Evolutionary conservation across 176 grass and related monocot genomes (phyloP).

Genomic region (Musa beccarii): DNA sequence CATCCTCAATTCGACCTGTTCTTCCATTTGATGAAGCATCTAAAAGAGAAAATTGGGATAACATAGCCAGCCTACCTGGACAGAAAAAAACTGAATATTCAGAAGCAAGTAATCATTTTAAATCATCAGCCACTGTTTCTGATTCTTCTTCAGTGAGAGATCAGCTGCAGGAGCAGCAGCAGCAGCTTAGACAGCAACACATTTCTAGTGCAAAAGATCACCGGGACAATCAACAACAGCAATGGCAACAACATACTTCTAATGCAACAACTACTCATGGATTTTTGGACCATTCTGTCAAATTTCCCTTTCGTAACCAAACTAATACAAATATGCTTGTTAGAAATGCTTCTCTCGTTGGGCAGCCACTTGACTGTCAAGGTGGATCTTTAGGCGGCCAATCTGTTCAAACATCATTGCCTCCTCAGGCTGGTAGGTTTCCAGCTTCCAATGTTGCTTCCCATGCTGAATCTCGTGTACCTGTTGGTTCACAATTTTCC

Average conservation of each 20-base stretch:
- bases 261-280: slow-evolving; percentile 6
- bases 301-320: background rate
- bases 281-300: background rate
- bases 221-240: background rate
- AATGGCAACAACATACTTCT: background rate
- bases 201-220: background rate
- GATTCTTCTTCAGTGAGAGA: slow-evolving; percentile 4
- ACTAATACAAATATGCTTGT: slow-evolving; percentile 1
- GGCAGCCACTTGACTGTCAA: background rate
- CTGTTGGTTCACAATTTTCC: slow-evolving; percentile 3
- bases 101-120: background rate
- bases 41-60: slow-evolving; percentile 18
- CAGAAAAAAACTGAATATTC: background rate
- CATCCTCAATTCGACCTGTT: background rate
- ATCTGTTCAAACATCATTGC: slow-evolving; percentile 12
- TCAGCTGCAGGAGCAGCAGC: slow-evolving; percentile 1
- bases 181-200: background rate
- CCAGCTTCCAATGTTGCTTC: slow-evolving; percentile 3
- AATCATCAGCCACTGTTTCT: background rate
- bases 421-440: slow-evolving; percentile 3
- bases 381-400: background rate
- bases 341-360: background rate
- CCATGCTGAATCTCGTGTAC: slow-evolving; percentile 7
- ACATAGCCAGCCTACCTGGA: background rate
- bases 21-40: background rate